Percentiles rank a stretch among this genome's conserved stretches.
Conservation (phyloP, 2,329 filamentous ascomycete genomes). For the Cercospora janseana region DNA sequence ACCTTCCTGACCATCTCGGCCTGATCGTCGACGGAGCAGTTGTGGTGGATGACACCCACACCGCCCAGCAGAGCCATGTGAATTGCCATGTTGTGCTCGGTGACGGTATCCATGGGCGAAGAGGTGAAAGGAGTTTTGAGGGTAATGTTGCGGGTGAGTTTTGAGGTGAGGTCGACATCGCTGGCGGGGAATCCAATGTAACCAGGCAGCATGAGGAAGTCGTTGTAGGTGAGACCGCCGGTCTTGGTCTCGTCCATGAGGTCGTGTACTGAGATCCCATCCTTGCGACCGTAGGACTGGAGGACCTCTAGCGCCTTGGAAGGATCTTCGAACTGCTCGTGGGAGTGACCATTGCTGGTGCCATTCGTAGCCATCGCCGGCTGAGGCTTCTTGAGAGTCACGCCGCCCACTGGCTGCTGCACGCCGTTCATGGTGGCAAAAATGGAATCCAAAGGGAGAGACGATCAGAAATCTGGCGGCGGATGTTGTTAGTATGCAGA, state of each 20-base stretch:
- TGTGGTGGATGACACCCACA: slow-evolving; percentile 96
- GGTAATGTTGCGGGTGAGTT: slow-evolving; percentile 90
- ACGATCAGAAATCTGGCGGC: slow-evolving; percentile 12
- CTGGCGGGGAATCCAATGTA: slow-evolving; percentile 98
- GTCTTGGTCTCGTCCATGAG: slow-evolving; percentile 88
- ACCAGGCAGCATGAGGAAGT: slow-evolving; percentile 93
- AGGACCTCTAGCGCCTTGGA: slow-evolving; percentile 69
- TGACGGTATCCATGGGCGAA: slow-evolving; percentile 99
- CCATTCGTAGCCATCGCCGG: slow-evolving; percentile 55
- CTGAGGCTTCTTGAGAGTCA: slow-evolving; percentile 29
- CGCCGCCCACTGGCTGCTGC: slow-evolving; percentile 47
- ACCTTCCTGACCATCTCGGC: slow-evolving; percentile 99
- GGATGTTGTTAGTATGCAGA: slow-evolving; percentile 10
- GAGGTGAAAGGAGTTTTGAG: slow-evolving; percentile 97
- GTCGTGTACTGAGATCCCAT: slow-evolving; percentile 84
- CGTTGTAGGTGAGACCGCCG: slow-evolving; percentile 95
- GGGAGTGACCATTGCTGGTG: slow-evolving; percentile 40
- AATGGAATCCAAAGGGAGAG: not conserved
- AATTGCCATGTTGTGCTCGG: slow-evolving; percentile 99
- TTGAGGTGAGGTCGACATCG: slow-evolving; percentile 82
- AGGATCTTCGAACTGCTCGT: slow-evolving; percentile 27
- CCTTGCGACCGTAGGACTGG: slow-evolving; percentile 68
- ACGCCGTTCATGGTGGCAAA: slow-evolving; percentile 72
- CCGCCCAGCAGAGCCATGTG: slow-evolving; percentile 89
- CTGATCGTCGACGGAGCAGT: slow-evolving; percentile 95